These are phyloP conservation scores for Rosa chinensis DNA, from an alignment of 306 rosid genomes.

Conservation along the genomic window DNA sequence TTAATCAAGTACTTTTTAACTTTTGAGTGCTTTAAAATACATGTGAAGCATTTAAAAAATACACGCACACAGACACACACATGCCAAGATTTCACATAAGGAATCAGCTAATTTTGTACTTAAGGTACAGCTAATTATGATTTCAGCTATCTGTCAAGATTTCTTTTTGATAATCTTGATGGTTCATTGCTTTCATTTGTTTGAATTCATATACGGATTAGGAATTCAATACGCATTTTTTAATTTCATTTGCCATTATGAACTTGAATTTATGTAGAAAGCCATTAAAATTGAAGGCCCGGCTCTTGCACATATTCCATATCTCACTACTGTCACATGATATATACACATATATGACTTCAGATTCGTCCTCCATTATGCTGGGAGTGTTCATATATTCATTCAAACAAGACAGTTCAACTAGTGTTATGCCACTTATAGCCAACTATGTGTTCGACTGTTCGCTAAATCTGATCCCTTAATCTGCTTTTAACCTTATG, in stretches of 20 bases:
- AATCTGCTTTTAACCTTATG: neutral
- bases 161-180: neutral
- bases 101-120: neutral
- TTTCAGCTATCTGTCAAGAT: neutral
- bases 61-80: too few species aligned
- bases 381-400: neutral
- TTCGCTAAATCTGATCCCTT: neutral
- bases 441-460: neutral
- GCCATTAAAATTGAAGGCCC: neutral
- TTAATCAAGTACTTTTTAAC: neutral
- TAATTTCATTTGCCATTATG: neutral
- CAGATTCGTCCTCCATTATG: neutral
- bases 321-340: neutral
- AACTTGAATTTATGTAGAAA: neutral
- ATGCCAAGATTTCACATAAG: neutral
- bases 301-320: neutral
- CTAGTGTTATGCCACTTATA: neutral
- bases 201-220: neutral
- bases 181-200: neutral
- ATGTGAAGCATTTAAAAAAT: too few species aligned
- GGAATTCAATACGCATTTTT: neutral
- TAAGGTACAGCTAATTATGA: neutral
- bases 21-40: neutral
- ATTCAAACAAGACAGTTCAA: neutral
- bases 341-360: neutral